Base-by-base conservation (phyloP, 345 rosid genomes). In the Salix viminalis region DNA sequence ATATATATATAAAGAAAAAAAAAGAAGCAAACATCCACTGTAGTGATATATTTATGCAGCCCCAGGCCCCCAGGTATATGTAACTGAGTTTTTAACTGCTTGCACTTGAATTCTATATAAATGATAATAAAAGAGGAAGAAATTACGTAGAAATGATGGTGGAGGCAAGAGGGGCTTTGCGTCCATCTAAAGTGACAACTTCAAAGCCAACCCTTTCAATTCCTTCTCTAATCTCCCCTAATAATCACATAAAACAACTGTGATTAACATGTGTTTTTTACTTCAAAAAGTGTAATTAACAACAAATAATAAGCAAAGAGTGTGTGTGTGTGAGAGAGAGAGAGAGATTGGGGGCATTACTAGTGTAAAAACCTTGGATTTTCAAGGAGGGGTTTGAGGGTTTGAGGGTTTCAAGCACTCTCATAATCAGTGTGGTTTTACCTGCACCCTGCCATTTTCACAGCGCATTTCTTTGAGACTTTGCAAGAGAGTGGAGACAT, bases 291-390 rank as follows among this genome's bases (percentile, higher is more conserved):
- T 23, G 6, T 13, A 44, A 21, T 18, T 8, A 21, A 14, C 18
- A 39, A 4, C n/a, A 7, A 1, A 14, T 14, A 12, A 28, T 12
- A 62, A 13, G 12, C 11, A 62, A 26, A 65, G 24, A 39, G 13
- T 14, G 4, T 5, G 37, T 34, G 36, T 34, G 36, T 34, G 36
- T 34, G 36, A 64, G 37, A 67, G 32, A 65, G 2, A 69, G 42
- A 62, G 24, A 30, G 23, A 34, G 78, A 8, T 48, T 2, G 32
- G 6, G 66, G 75, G 8, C 32, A 80, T 18, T 82, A 88, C 91
- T 77, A 28, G 96, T 86, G 74, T 85, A 88, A 86, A 91, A 91
- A 4, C 97, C 92, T 74, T 87, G 92, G 67, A 90, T 77, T 81
- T 85, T 91, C 73, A 88, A 69, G 77, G 72, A 80, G 50, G 91